Evolutionary conservation across 1,284 basidiomycete species (phyloP).

Genomic region (Hypsizygus ulmarius): DNA sequence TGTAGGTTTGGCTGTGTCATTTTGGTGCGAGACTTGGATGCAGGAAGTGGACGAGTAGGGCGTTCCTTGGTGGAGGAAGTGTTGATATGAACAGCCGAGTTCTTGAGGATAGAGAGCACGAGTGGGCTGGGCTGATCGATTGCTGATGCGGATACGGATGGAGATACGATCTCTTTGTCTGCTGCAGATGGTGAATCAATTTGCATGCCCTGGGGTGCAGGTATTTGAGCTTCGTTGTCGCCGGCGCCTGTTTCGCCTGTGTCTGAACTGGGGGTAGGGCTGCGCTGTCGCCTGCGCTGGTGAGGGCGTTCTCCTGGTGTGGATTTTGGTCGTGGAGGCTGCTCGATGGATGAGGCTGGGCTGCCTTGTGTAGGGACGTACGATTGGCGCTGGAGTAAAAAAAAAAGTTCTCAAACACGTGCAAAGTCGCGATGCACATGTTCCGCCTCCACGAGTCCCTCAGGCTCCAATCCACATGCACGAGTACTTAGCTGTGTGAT

Average conservation of each 20-base stretch:
- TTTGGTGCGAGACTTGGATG: constrained; percentile 43
- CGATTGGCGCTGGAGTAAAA: constrained; percentile 8
- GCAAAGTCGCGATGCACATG: no score
- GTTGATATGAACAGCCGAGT: constrained; percentile 18
- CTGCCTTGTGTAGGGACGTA: constrained; percentile 8
- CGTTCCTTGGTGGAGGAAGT: constrained; percentile 26
- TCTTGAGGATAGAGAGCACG: constrained; percentile 16
- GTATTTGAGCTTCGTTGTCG: constrained; percentile 34
- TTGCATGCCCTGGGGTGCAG: constrained; percentile 16
- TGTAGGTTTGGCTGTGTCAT: constrained; percentile 33
- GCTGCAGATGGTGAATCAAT: constrained; percentile 18
- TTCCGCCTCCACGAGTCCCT: no score
- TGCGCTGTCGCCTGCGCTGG: constrained; percentile 37
- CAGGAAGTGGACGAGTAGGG: constrained; percentile 50
- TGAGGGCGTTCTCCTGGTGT: constrained; percentile 42
- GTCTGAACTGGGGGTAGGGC: constrained; percentile 30
- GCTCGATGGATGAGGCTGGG: constrained; percentile 23
- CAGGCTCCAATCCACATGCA: no score
- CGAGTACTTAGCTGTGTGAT: neutral
- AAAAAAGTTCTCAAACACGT: constrained; percentile 12
- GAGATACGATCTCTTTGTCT: neutral
- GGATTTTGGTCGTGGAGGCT: constrained; percentile 41
- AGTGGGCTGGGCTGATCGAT: neutral
- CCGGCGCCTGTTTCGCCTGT: constrained; percentile 24
- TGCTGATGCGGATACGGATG: constrained; percentile 2